Percentiles rank a stretch among this genome's conserved stretches.
phyloP scores from a whole-genome alignment of 768 basidiomycete genomes.

The Amanita molliuscula region DNA sequence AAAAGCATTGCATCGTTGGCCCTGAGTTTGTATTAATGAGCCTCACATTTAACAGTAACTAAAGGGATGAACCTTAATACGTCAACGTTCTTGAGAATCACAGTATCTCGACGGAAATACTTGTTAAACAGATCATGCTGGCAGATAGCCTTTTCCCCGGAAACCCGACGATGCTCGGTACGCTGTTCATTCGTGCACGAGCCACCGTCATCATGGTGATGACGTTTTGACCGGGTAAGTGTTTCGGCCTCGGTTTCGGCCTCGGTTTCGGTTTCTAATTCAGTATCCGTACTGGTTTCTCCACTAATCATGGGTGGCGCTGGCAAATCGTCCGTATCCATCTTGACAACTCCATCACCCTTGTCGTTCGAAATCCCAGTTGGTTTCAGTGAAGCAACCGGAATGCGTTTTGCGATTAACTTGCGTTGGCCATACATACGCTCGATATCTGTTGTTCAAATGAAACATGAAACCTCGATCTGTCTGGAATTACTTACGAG shows the following conservation, averaged over 20 bases:
- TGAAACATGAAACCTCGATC: neutral
- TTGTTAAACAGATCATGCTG: slow-evolving; percentile 85
- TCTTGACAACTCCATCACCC: slow-evolving; percentile 6
- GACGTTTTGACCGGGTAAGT: neutral
- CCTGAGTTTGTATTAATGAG: slow-evolving; percentile 30
- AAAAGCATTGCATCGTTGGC: slow-evolving; percentile 78
- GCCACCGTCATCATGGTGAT: neutral
- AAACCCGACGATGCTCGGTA: slow-evolving; percentile 6
- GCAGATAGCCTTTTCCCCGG: slow-evolving; percentile 32
- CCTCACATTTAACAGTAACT: neutral
- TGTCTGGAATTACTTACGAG: slow-evolving; percentile 51
- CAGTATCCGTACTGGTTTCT: slow-evolving; percentile 65
- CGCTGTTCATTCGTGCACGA: slow-evolving; percentile 13
- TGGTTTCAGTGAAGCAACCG: slow-evolving; percentile 26
- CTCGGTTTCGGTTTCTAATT: slow-evolving; percentile 45
- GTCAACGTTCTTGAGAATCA: slow-evolving; percentile 77
- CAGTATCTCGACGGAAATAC: slow-evolving; percentile 84
- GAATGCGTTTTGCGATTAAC: slow-evolving; percentile 77
- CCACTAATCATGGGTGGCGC: slow-evolving; percentile 65
- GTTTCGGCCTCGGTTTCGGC: slow-evolving; percentile 1
- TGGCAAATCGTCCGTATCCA: slow-evolving; percentile 22
- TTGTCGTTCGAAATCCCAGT: slow-evolving; percentile 1
- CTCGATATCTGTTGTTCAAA: slow-evolving; percentile 64
- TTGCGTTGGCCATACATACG: slow-evolving; percentile 90
- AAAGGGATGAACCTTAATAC: slow-evolving; percentile 51